Percentiles rank a stretch among this genome's conserved stretches.
phyloP scores from a whole-genome alignment of 2,329 filamentous ascomycete species.

The Phoma sp. region DNA sequence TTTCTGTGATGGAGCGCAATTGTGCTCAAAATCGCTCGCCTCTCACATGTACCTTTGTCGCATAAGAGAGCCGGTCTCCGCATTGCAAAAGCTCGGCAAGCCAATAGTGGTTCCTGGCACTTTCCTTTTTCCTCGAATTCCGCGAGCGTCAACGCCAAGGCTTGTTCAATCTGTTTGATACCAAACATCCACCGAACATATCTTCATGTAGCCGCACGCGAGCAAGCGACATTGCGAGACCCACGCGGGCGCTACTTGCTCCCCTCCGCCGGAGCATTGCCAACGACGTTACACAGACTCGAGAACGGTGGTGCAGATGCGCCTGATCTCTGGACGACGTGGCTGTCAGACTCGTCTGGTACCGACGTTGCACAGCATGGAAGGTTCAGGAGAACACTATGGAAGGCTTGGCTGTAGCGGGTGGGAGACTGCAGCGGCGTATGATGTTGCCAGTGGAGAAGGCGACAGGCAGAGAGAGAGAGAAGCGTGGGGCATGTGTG shows the following conservation, averaged over 20 bases:
- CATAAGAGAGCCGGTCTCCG: background rate
- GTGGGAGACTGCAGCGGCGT: too few species aligned
- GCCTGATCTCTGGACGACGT: background rate
- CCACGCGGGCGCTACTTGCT: background rate
- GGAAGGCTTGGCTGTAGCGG: too few species aligned
- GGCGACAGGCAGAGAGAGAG: too few species aligned
- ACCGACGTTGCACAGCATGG: constrained; percentile 4
- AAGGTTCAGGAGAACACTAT: background rate
- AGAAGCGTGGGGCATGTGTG: too few species aligned
- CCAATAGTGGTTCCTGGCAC: too few species aligned
- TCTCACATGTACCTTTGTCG: too few species aligned
- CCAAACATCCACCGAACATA: too few species aligned
- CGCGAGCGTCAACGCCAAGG: background rate
- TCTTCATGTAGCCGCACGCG: background rate
- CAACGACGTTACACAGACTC: constrained; percentile 2
- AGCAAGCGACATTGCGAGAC: background rate
- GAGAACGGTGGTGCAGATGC: background rate
- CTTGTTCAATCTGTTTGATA: background rate
- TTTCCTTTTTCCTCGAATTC: too few species aligned
- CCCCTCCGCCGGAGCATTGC: background rate
- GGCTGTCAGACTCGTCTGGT: constrained; percentile 5
- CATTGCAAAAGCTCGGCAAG: too few species aligned
- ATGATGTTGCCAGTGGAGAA: too few species aligned
- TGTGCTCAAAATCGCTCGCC: constrained; percentile 8
- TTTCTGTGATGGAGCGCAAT: background rate